Conservation (phyloP, 305 asterid species). For the Rubia balearica region DNA sequence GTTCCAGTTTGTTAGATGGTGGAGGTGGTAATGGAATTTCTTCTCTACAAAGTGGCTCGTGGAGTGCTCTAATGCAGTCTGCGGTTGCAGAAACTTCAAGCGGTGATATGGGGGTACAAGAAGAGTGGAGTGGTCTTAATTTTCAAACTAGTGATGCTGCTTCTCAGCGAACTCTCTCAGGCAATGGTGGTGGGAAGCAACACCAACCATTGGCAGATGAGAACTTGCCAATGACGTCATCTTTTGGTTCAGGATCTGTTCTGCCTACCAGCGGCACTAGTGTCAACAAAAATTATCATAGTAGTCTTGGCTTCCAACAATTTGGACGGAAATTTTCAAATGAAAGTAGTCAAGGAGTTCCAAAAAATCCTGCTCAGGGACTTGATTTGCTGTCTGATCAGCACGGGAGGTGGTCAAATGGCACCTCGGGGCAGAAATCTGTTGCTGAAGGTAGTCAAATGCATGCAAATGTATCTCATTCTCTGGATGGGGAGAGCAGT, state of each 20-base stretch:
- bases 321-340: slow-evolving; percentile 36
- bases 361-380: slow-evolving; percentile 39
- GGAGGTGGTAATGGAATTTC: slow-evolving; percentile 44
- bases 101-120: slow-evolving; percentile 47
- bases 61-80: slow-evolving; percentile 95
- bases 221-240: slow-evolving; percentile 32
- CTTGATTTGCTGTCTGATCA: slow-evolving; percentile 37
- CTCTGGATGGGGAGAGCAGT: slow-evolving; percentile 37
- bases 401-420: slow-evolving; percentile 39
- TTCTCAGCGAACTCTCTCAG: slow-evolving; percentile 30
- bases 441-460: slow-evolving; percentile 36
- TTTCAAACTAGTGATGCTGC: slow-evolving; percentile 40
- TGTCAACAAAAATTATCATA: slow-evolving; percentile 29
- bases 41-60: slow-evolving; percentile 71
- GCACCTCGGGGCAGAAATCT: slow-evolving; percentile 27
- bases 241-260: slow-evolving; percentile 30
- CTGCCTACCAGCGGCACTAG: slow-evolving; percentile 26
- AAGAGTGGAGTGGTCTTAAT: slow-evolving; percentile 63
- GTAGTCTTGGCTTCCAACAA: slow-evolving; percentile 33
- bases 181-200: slow-evolving; percentile 35
- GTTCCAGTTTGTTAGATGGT: slow-evolving; percentile 41
- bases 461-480: slow-evolving; percentile 35
- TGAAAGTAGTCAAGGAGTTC: slow-evolving; percentile 37
- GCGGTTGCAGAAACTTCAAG: slow-evolving; percentile 82
- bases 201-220: slow-evolving; percentile 28